phyloP scores from a whole-genome alignment of 2,329 filamentous ascomycete species.

The Epichloe hybrida region DNA sequence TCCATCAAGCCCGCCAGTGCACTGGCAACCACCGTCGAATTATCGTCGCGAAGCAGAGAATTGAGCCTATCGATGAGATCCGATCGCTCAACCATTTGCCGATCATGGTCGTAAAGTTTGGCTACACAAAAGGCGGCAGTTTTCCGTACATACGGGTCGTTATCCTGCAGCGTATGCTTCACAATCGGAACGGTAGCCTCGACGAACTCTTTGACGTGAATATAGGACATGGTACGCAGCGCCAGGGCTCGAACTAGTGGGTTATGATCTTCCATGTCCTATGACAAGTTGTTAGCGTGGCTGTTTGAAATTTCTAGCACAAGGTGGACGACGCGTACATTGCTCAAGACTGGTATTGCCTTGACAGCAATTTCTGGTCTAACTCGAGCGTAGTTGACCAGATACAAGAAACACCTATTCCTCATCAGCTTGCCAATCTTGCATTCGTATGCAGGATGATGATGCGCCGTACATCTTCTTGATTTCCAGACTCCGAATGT shows the following conservation, averaged over 20 bases:
- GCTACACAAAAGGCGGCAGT: constrained; percentile 93
- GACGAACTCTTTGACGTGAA: constrained; percentile 92
- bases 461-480: constrained; percentile 75
- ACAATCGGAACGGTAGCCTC: constrained; percentile 77
- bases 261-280: constrained; percentile 91
- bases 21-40: constrained; percentile 92
- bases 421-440: background rate
- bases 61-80: constrained; percentile 90
- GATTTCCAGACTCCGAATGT: constrained; percentile 86
- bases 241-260: constrained; percentile 86
- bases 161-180: constrained; percentile 69
- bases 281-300: background rate
- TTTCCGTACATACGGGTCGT: constrained; percentile 93
- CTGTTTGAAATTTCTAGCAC: background rate
- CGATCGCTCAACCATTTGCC: constrained; percentile 74
- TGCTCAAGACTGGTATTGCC: constrained; percentile 74
- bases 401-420: constrained; percentile 83
- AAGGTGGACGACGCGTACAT: constrained; percentile 36
- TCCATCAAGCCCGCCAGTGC: constrained; percentile 86
- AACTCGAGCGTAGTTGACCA: constrained; percentile 93
- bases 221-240: constrained; percentile 89
- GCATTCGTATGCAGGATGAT: background rate
- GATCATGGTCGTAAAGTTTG: constrained; percentile 95
- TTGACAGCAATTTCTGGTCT: constrained; percentile 90
- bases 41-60: constrained; percentile 80